Conservation (phyloP, 164 flowering plant genomes). For the Chimonanthus praecox region DNA sequence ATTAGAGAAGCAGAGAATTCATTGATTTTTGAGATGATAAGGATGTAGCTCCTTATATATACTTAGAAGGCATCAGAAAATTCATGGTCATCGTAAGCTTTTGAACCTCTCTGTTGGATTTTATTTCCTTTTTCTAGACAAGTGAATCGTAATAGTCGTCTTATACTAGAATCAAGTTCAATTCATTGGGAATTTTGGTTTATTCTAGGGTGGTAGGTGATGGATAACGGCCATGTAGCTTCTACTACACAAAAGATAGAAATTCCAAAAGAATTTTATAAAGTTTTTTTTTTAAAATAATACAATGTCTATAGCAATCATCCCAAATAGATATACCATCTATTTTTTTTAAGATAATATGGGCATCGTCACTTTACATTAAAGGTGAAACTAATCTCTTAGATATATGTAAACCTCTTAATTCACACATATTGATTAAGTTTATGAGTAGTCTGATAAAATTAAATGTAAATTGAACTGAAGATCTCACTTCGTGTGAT, state of each 20-base stretch:
- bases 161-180: neutral
- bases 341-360: no score
- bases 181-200: neutral
- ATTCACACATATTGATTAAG: no score
- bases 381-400: no score
- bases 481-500: no score
- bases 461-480: no score
- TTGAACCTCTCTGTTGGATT: neutral
- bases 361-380: no score
- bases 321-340: neutral
- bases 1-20: neutral
- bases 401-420: no score
- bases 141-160: neutral
- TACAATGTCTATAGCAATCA: neutral
- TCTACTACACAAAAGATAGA: neutral
- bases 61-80: neutral
- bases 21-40: neutral
- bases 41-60: neutral
- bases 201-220: neutral
- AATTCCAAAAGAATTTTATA: neutral
- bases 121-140: neutral
- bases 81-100: neutral
- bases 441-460: no score
- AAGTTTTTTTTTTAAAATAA: no score
- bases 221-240: neutral